phyloP scores from a whole-genome alignment of 2,329 filamentous ascomycete species.

The Clarireedia homoeocarpa region DNA sequence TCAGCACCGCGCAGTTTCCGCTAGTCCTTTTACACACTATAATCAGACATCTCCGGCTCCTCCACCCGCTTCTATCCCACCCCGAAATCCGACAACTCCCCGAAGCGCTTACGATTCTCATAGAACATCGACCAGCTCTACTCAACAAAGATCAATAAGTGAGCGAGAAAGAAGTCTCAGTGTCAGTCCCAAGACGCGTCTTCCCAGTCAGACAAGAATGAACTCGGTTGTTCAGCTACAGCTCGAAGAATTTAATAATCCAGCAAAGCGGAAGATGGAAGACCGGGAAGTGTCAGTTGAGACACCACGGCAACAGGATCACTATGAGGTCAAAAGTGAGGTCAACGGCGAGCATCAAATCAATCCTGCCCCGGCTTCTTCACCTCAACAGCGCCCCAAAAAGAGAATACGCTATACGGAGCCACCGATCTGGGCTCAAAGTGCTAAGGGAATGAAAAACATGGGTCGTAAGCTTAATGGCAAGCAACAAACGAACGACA shows the following conservation, averaged over 20 bases:
- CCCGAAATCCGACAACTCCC: slow-evolving; percentile 36
- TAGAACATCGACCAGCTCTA: slow-evolving; percentile 35
- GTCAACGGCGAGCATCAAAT: slow-evolving; percentile 20
- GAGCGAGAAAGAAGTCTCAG: slow-evolving; percentile 66
- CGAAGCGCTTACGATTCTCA: slow-evolving; percentile 38
- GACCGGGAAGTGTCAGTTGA: slow-evolving; percentile 21
- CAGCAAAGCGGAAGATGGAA: slow-evolving; percentile 26
- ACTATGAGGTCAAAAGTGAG: slow-evolving; percentile 13
- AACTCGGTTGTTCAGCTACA: slow-evolving; percentile 11
- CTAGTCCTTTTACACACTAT: slow-evolving; percentile 19
- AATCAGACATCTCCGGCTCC: slow-evolving; percentile 31
- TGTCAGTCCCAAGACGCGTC: slow-evolving; percentile 69
- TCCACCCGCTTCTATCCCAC: slow-evolving; percentile 31
- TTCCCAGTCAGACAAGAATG: slow-evolving; percentile 30
- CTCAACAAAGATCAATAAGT: slow-evolving; percentile 41
- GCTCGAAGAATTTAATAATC: slow-evolving; percentile 18
- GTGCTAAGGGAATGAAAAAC: slow-evolving; percentile 16
- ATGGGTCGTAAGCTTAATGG: slow-evolving; percentile 18
- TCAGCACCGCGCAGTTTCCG: slow-evolving; percentile 40
- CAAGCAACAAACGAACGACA: slow-evolving; percentile 12
- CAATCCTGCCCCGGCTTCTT: slow-evolving; percentile 12
- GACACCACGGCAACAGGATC: slow-evolving; percentile 13
- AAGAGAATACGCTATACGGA: slow-evolving; percentile 44
- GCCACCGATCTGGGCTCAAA: slow-evolving; percentile 40
- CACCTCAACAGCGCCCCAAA: slow-evolving; percentile 34